Base-by-base conservation (phyloP, 2,329 filamentous ascomycete genomes). In the Trichoderma aggressivum region DNA sequence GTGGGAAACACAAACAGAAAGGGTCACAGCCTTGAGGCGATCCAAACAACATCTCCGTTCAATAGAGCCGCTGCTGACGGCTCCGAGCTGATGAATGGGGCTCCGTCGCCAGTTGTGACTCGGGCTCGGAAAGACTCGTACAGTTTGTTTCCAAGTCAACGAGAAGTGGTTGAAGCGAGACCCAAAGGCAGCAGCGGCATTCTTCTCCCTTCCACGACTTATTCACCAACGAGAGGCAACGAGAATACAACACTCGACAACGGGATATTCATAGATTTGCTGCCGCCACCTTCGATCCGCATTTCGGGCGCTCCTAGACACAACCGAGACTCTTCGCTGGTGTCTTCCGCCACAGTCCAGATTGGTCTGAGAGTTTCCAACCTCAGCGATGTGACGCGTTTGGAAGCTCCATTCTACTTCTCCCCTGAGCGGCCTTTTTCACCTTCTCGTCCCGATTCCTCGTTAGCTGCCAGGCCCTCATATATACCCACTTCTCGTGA, bases 331-430 rank as follows among this genome's bases (percentile, higher is more conserved):
- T 89, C 89, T 6, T 93, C 90, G 1, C 83, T 89, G 55, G 84
- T 84, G 18, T 92, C 90, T 58, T 88, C 88, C 11, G 90, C 90
- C 28, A 92, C 90, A 0, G 90, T 93, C 12, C 90, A 92, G 76
- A 92, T 93, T 65, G 91, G 90, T 1, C 83, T 93, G 18, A 87
- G 91, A 12, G 83, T 93, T 70, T 92, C 90, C 30, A 88, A 85
- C 68, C 84, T 87, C 36, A 81, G 85, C 16, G 86, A 88, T 73
- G 84, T 88, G 73, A 79, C 81, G 1, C 81, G 74, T 8, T 56
- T 75, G n/a, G 32, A 69, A 21, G 75, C 74, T 11, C 73, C 78
- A 0, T 73, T 68, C 30, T 73, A 71, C 61, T 55, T 72, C 10
- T 39, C 28, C 18, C 50, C 39, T 6, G 70, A 59, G 14, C 43